Evolutionary conservation across 2,329 filamentous ascomycete species (phyloP), one percentile per base, ranked within the genome.

Genomic region (Alternaria consortialis): DNA sequence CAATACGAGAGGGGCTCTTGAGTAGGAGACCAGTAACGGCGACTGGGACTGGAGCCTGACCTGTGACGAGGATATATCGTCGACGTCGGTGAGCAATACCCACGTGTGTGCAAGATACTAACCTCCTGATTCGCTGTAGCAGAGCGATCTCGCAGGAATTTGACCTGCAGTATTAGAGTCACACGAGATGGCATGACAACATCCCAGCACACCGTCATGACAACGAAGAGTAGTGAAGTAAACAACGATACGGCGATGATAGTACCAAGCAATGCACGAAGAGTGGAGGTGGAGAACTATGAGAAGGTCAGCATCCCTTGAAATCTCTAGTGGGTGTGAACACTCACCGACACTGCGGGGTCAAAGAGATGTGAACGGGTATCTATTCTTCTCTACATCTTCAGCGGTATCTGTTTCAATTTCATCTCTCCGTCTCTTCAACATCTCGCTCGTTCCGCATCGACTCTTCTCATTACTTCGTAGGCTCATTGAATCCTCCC

Each of bases 401-500:
- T 37, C 5, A 5, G 12, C 23, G 15, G 7, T 53, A 34, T 50
- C 32, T 44, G 27, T 31, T 52, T 1, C 5, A 1, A 1, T 15
- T 13, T 3, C 44, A 9, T 11, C 23, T 8, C 43, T 29, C 27
- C 4, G 2, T 20, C 23, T 7, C 25, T 31, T 8, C 23, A 8
- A 2, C 20, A 13, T 32, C 5, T 20, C 11, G 8, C 1, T 20
- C 17, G 7, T 15, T 20, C 5, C 11, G 12, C 1, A 27, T 7
- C 17, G 8, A 27, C 44, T 27, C 15, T 17, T 43, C 12, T 20
- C 15, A 4, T 1, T 25, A 13, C 4, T 15, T 40, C 56, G 64
- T 39, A 58, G 50, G 36, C 17, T 40, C 56, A 65, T 39, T 57
- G 52, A 37, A 67, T 56, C 29, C 56, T 66, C 29, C 52, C 53